These are phyloP conservation scores for Ophiostoma pallidulum DNA, from an alignment of 2,329 filamentous ascomycete genomes.

Conservation along the genomic window DNA sequence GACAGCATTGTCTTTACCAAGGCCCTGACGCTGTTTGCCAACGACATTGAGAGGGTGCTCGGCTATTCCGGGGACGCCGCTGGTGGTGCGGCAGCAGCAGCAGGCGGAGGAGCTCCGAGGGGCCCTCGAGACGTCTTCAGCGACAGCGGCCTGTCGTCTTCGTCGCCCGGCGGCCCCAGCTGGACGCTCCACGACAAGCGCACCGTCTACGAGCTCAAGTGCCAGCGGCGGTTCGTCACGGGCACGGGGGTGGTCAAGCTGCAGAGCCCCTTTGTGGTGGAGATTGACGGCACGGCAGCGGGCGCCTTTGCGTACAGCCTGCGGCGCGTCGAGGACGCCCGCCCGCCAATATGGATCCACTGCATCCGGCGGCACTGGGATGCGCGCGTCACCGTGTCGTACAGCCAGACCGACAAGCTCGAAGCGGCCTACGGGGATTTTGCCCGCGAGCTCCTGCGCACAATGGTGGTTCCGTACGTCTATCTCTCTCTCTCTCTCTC, in stretches of 20 bases:
- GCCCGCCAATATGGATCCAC: constrained; percentile 21
- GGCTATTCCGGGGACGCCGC: not conserved
- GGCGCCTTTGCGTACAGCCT: constrained; percentile 18
- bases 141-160: not conserved
- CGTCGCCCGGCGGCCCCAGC: not conserved
- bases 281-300: constrained; percentile 15
- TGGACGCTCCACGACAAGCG: constrained; percentile 16
- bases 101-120: no score
- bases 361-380: constrained; percentile 26
- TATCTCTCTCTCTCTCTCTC: not conserved
- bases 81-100: not conserved
- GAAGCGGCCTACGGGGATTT: constrained; percentile 19
- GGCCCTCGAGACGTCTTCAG: no score
- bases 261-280: constrained; percentile 17
- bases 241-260: not conserved
- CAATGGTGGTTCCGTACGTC: constrained; percentile 19
- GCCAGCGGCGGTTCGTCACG: constrained; percentile 8
- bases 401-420: constrained; percentile 15
- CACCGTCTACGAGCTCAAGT: constrained; percentile 19
- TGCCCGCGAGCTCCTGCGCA: constrained; percentile 19
- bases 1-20: constrained; percentile 22
- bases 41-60: constrained; percentile 14
- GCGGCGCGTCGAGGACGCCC: constrained; percentile 13
- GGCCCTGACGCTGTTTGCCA: constrained; percentile 21
- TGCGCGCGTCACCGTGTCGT: constrained; percentile 18